Conservation (phyloP, 2,329 filamentous ascomycete genomes). For the Helotiales sp. region DNA sequence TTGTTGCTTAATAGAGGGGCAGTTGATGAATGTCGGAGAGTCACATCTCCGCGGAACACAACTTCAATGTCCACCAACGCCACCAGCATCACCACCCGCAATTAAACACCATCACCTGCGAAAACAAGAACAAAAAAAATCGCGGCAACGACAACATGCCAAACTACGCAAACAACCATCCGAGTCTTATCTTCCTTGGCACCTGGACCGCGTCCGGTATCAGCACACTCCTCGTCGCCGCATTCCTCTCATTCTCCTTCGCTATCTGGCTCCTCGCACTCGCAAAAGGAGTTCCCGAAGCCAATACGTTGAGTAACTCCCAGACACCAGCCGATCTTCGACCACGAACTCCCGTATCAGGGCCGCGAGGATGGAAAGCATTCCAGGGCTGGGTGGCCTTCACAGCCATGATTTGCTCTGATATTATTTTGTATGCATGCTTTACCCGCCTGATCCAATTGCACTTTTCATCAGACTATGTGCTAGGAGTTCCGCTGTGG, state of each 20-base stretch:
- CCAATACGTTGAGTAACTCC: not conserved
- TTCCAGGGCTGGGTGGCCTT: not conserved
- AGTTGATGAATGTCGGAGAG: too few species aligned
- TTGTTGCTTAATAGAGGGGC: too few species aligned
- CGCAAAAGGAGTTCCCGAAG: not conserved
- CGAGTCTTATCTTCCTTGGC: too few species aligned
- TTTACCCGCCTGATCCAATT: not conserved
- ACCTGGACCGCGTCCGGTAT: not conserved
- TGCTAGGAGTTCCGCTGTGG: not conserved
- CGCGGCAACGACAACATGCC: too few species aligned
- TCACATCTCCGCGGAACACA: too few species aligned
- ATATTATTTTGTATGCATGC: not conserved
- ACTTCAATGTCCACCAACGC: too few species aligned
- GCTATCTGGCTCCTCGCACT: not conserved
- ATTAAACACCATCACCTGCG: too few species aligned
- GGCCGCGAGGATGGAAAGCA: not conserved
- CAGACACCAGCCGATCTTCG: not conserved
- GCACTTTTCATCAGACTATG: not conserved
- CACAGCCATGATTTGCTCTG: not conserved
- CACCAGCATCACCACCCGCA: too few species aligned
- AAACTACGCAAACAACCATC: not conserved
- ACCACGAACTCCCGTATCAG: not conserved
- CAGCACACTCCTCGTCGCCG: not conserved
- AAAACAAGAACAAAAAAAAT: too few species aligned
- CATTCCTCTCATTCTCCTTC: not conserved